Evolutionary conservation across 2,329 filamentous ascomycete genomes (phyloP), one percentile per base, ranked within the genome.

Genomic region (Microcyclosporella mali): DNA sequence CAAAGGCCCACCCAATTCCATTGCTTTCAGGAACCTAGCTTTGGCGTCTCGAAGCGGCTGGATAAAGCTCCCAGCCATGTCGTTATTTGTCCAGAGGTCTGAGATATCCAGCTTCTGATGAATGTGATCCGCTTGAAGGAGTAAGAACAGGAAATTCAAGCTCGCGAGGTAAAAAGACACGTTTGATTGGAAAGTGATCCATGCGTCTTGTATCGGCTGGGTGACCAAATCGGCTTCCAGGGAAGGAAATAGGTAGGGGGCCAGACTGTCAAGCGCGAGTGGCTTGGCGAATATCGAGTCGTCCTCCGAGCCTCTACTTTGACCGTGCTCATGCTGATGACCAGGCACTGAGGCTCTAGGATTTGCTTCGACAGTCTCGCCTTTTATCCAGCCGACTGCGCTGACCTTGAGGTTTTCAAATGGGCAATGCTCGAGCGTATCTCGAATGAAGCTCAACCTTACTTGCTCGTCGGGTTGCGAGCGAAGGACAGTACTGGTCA

Each of bases 371-470:
- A 80, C 66, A 0, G 77, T 73, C 55, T 80, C 78, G 31, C 76
- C 68, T 55, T 79, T 81, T 27, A 81, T 63, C 78, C 78, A 81
- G 27, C 72, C 70, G 4, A 81, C 71, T 2, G 77, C 77, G 32
- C 71, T 72, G 28, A 75, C 74, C 52, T 76, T 77, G 29, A 77
- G 68, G 12, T 75, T 74, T 34, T 72, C 69, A 45, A 75, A 71
- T 0, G 68, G 67, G 14, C 73, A 73, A 37, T 78, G 67, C 48
- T 77, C 72, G 3, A 80, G 63, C 2, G 76, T 74, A 33, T 73
- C 71, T 3, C 70, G 67, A 40, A 79, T 76, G 50, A 79, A 70
- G 3, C 71, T 72, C 25, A 77, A 66, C 2, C 75, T 70, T 1
- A 70, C 68, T 6, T 68, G 55, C 19, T 73, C 67, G 8, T 73